These are phyloP conservation scores for Adenanthera pavonina DNA, from an alignment of 306 rosid species.

Conservation along the genomic window DNA sequence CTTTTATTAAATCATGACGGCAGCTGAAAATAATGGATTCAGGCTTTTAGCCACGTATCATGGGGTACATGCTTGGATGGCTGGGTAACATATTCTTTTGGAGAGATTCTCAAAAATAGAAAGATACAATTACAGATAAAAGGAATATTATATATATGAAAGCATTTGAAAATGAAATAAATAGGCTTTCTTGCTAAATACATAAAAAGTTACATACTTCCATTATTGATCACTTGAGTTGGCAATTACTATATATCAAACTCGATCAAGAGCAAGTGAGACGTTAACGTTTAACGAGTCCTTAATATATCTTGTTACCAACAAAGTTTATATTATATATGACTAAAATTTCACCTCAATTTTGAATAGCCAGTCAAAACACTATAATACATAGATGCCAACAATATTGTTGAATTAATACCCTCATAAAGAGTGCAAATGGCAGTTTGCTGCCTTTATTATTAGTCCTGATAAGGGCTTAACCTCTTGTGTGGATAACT, in stretches of 20 bases:
- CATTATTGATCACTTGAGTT: conserved; percentile 23
- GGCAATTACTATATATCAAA: conserved; percentile 45
- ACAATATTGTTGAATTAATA: neutral
- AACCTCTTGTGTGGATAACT: neutral
- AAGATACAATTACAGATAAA: neutral
- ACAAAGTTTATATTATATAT: neutral
- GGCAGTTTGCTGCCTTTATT: neutral
- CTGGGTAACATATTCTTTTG: neutral
- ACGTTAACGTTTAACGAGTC: conserved; percentile 6
- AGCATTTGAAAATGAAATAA: neutral
- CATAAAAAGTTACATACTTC: neutral
- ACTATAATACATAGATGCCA: neutral
- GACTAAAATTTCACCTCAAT: neutral
- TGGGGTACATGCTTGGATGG: neutral
- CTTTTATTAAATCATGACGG: conserved; percentile 29
- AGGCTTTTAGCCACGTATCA: neutral
- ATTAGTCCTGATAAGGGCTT: neutral
- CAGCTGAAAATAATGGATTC: conserved; percentile 30
- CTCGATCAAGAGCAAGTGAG: conserved; percentile 12
- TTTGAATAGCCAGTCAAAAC: neutral
- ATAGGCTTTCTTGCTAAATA: neutral
- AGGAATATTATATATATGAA: neutral
- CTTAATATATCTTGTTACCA: neutral
- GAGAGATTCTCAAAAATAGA: neutral
- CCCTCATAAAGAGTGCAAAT: neutral